These are phyloP conservation scores for Hericium alpestre DNA, from an alignment of 768 basidiomycete species.

Conservation along the genomic window DNA sequence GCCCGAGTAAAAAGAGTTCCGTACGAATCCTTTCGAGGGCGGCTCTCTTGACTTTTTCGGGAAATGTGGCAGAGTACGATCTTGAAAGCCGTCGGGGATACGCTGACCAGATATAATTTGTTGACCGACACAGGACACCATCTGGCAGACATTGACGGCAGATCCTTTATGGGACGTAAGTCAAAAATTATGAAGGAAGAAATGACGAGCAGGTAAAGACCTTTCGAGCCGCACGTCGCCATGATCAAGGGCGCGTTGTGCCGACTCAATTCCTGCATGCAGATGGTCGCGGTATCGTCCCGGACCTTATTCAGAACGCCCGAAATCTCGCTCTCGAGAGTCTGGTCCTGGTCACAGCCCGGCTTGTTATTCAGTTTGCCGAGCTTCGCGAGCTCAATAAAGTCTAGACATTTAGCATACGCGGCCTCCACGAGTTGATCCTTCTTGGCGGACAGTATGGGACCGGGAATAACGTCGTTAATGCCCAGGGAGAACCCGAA, in stretches of 20 bases:
- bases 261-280: constrained; percentile 92
- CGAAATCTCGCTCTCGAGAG: constrained; percentile 92
- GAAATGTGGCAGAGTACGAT: constrained; percentile 97
- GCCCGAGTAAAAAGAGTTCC: constrained; percentile 93
- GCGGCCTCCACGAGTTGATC: constrained; percentile 79
- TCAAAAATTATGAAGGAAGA: no score
- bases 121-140: constrained; percentile 99
- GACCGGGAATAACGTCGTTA: constrained; percentile 96
- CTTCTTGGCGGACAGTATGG: constrained; percentile 66
- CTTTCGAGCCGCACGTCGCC: constrained; percentile 99
- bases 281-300: constrained; percentile 92
- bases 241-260: constrained; percentile 97
- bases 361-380: constrained; percentile 92
- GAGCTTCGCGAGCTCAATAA: constrained; percentile 83
- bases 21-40: constrained; percentile 95
- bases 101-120: constrained; percentile 97
- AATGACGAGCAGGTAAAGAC: constrained; percentile 29
- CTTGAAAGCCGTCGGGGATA: constrained; percentile 98
- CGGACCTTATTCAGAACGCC: constrained; percentile 89
- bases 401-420: constrained; percentile 75
- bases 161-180: constrained; percentile 53
- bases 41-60: constrained; percentile 94
- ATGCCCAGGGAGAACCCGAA: constrained; percentile 97
- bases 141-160: constrained; percentile 98
- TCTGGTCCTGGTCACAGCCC: constrained; percentile 96